These are phyloP conservation scores for Chalciporus pseudorubinellus DNA, from an alignment of 768 basidiomycete species.

Conservation along the genomic window DNA sequence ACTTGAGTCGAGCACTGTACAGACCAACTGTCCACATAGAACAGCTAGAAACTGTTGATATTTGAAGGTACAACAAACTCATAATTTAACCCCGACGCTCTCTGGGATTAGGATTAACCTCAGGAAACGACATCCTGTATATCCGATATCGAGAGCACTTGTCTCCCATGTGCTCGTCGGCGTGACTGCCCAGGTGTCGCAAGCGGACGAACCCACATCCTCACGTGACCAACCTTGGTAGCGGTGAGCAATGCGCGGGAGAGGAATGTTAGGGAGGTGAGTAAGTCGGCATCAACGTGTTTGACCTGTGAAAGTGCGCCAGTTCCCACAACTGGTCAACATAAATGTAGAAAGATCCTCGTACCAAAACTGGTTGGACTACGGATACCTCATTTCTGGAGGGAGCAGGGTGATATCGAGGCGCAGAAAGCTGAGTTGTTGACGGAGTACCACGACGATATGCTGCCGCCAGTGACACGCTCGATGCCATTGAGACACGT, in stretches of 20 bases:
- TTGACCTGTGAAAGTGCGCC: conserved; percentile 54
- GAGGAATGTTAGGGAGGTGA: conserved; percentile 74
- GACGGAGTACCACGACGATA: conserved; percentile 60
- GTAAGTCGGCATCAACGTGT: conserved; percentile 74
- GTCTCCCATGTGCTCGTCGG: conserved; percentile 30
- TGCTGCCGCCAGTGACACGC: conserved; percentile 65
- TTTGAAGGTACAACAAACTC: conserved; percentile 7
- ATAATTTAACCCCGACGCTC: conserved; percentile 11
- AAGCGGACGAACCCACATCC: conserved; percentile 81
- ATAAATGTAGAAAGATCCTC: background rate
- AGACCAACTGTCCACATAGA: too few relatives aligned
- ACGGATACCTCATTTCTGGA: conserved; percentile 87
- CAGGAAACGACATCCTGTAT: conserved; percentile 26
- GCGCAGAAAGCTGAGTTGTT: conserved; percentile 50
- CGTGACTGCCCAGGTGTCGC: conserved; percentile 33
- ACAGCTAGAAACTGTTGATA: background rate
- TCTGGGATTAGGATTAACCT: background rate
- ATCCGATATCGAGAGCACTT: conserved; percentile 31
- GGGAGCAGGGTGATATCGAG: conserved; percentile 83
- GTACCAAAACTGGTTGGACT: conserved; percentile 85
- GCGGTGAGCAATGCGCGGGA: conserved; percentile 75
- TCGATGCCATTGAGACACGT: conserved; percentile 76
- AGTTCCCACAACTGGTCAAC: background rate
- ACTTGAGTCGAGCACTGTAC: too few relatives aligned
- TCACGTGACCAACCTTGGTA: conserved; percentile 74